Evolutionary conservation across 2,329 filamentous ascomycete species (phyloP), one percentile per base, ranked within the genome.

Genomic region (Fusarium coffeatum): DNA sequence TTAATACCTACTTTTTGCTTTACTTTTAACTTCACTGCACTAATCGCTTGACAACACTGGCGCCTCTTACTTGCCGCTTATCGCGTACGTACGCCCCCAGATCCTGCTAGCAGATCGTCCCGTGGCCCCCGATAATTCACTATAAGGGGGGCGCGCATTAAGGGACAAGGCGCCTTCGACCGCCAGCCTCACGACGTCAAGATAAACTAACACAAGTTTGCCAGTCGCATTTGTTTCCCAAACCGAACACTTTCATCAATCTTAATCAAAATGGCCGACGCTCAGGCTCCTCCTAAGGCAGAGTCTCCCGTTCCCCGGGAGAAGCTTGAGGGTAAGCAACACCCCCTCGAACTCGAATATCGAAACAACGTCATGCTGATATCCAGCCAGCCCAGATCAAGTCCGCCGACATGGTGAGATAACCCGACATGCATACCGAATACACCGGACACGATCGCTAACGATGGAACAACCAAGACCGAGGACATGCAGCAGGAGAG

Each of bases 401-500:
- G 86, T 97, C 94, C 75, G 95, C 93, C 64, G 96, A 99, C 80
- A 99, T 99, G 96, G 96, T 98, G 87, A 81, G 85, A 49, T 59
- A 59, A 28, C 55, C 46, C 41, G 46, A 55, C 55, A 64, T 61
- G n/a, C 27, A 28, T 46, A 60, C 61, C 61, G 42, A 58, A 57
- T 41, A 59, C 20, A 41, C 40, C 46, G 49, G 48, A 64, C 55
- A 62, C 59, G 55, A 64, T 55, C 43, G 70, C 80, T 81, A 72
- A 83, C 74, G 59, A 73, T 71, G 28, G 43, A 50, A 51, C 46
- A 62, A 49, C 72, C 74, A 79, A 98, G 96, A 95, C 91, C 76
- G 95, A 98, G 64, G 94, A 98, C 76, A 97, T 99, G 96, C 94
- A 98, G 79, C 89, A 93, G 77, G 95, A 98, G 83, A 93, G 91